Percentiles rank a stretch among this genome's conserved stretches.
Evolutionary conservation across 2,329 filamentous ascomycete genomes (phyloP).

Genomic region (Canariomyces notabilis): DNA sequence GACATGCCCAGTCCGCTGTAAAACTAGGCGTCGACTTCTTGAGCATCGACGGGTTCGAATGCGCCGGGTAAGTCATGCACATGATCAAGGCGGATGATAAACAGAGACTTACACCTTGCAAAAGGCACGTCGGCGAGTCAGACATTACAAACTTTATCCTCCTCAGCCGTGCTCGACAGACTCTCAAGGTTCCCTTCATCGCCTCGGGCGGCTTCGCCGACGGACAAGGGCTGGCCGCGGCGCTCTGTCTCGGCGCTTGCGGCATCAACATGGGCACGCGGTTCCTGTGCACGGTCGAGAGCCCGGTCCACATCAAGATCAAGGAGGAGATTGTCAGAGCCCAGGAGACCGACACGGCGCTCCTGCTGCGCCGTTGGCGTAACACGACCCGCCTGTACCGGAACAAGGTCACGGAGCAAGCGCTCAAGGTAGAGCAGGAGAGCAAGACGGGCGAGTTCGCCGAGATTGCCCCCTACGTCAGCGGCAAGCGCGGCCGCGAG

Average conservation of each 20-base stretch:
- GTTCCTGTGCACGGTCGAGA: constrained; percentile 94
- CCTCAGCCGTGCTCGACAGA: constrained; percentile 76
- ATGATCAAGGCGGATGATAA: neutral
- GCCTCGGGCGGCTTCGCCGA: constrained; percentile 95
- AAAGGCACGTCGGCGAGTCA: constrained; percentile 70
- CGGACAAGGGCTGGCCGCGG: constrained; percentile 86
- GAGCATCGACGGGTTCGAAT: constrained; percentile 96
- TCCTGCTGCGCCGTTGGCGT: constrained; percentile 84
- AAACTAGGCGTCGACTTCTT: constrained; percentile 96
- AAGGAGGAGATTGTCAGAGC: constrained; percentile 88
- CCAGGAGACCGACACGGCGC: constrained; percentile 83
- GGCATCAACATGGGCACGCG: constrained; percentile 98
- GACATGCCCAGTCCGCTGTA: constrained; percentile 84
- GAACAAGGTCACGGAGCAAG: constrained; percentile 81
- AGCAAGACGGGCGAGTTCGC: constrained; percentile 82
- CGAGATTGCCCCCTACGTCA: constrained; percentile 81
- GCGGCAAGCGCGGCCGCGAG: constrained; percentile 82
- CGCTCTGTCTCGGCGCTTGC: constrained; percentile 81
- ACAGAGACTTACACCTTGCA: constrained; percentile 7
- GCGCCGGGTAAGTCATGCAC: constrained; percentile 54
- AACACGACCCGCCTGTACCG: constrained; percentile 86
- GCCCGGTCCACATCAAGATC: constrained; percentile 87
- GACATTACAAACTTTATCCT: constrained; percentile 91
- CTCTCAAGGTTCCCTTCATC: constrained; percentile 83
- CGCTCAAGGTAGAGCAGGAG: constrained; percentile 76